phyloP scores from a whole-genome alignment of 352 stramenopile species.

The Phytophthora brassicae region DNA sequence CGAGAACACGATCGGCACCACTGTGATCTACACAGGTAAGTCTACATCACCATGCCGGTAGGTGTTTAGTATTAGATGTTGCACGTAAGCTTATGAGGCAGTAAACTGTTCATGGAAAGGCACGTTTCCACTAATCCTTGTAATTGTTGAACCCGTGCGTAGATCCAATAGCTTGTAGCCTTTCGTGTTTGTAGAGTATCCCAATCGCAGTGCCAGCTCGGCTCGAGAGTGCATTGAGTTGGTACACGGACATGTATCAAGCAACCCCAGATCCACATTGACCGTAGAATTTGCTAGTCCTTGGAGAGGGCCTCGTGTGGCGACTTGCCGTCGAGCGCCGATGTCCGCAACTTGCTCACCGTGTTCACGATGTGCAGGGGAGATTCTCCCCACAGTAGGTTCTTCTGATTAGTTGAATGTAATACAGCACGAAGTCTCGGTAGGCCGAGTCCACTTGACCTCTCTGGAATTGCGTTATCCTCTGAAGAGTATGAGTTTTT shows the following conservation, averaged over 20 bases:
- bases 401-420: conserved; percentile 5
- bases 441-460: conserved; percentile 2
- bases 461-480: conserved; percentile 23
- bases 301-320: conserved; percentile 17
- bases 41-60: not conserved
- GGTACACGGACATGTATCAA: conserved; percentile 4
- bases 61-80: not conserved
- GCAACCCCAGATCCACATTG: conserved; percentile 2
- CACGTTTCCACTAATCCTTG: conserved; percentile 7
- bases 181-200: conserved; percentile 2
- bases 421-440: conserved; percentile 14
- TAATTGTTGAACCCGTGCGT: not conserved
- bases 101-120: conserved; percentile 13
- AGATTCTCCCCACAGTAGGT: not conserved
- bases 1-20: not conserved
- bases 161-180: conserved; percentile 11
- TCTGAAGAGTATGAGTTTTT: conserved; percentile 27
- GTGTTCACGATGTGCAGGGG: not conserved
- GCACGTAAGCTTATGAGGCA: not conserved
- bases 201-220: not conserved
- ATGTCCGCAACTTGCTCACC: not conserved
- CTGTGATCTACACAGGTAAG: not conserved
- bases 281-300: conserved; percentile 4
- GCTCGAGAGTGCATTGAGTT: not conserved
- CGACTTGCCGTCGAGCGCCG: conserved; percentile 1